Evolutionary conservation across 208 protist species (phyloP).

Genomic region (Acanthamoeba healyi): DNA sequence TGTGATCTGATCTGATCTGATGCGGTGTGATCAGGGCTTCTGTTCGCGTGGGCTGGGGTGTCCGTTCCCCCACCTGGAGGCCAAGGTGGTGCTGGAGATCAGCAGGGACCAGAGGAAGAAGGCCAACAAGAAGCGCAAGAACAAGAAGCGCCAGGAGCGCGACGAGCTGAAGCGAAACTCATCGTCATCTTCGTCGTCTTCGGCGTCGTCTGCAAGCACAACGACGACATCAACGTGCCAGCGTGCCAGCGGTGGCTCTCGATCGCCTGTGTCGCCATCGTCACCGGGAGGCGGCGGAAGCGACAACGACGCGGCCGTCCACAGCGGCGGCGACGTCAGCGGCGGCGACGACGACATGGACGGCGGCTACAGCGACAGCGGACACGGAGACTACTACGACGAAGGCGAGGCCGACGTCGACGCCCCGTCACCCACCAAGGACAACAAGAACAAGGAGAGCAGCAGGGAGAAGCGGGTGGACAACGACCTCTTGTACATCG

Average conservation of each 20-base stretch:
- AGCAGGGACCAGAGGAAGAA: constrained; percentile 7
- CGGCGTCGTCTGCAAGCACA: no score
- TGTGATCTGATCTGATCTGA: background rate
- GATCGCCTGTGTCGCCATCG: background rate
- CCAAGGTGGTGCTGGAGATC: constrained; percentile 13
- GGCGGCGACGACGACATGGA: background rate
- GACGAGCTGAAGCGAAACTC: background rate
- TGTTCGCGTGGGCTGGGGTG: background rate
- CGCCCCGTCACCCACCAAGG: no score
- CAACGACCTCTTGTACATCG: background rate
- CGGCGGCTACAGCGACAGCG: background rate
- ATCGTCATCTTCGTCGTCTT: no score
- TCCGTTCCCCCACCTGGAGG: constrained; percentile 10
- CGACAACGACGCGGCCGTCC: background rate
- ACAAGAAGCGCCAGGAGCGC: constrained; percentile 7
- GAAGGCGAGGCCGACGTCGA: background rate
- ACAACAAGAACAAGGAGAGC: no score
- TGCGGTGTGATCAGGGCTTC: background rate
- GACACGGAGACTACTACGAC: background rate
- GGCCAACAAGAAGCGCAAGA: constrained; percentile 34
- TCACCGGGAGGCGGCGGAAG: background rate
- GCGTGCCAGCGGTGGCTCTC: background rate
- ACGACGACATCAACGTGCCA: background rate
- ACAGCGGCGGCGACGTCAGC: no score
- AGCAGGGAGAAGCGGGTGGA: background rate